Conservation (phyloP, 805 yeast species). For the Teunomyces lycoperdinae region DNA sequence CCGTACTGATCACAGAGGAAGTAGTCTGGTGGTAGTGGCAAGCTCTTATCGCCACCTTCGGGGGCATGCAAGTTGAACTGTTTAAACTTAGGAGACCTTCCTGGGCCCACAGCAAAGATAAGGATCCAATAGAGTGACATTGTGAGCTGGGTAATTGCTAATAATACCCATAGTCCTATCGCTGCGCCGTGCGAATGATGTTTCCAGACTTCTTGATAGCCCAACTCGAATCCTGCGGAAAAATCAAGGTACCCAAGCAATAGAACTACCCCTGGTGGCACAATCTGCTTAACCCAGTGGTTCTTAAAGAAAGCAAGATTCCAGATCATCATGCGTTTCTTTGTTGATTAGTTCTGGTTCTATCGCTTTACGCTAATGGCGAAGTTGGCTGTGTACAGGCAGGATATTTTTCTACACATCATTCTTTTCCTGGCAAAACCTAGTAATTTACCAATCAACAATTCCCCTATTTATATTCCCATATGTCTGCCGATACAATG, state of each 20-base stretch:
- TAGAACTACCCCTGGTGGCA: constrained; percentile 28
- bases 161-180: constrained; percentile 34
- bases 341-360: too few relatives aligned
- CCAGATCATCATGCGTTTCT: constrained; percentile 7
- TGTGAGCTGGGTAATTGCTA: constrained; percentile 22
- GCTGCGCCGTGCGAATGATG: constrained; percentile 31
- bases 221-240: constrained; percentile 43
- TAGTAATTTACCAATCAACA: background rate
- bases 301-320: constrained; percentile 8
- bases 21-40: constrained; percentile 48
- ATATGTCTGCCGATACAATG: constrained; percentile 2
- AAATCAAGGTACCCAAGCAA: constrained; percentile 42
- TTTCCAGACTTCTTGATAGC: constrained; percentile 36
- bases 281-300: constrained; percentile 15
- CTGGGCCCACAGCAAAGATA: constrained; percentile 56
- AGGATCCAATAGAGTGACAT: constrained; percentile 43
- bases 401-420: too few relatives aligned
- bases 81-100: constrained; percentile 37
- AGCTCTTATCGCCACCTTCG: constrained; percentile 7
- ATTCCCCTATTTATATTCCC: too few relatives aligned
- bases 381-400: too few relatives aligned
- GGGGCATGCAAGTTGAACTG: constrained; percentile 16
- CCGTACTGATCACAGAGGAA: constrained; percentile 75
- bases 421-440: too few relatives aligned
- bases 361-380: too few relatives aligned